phyloP scores from a whole-genome alignment of 2,329 filamentous ascomycete genomes.

The Waltergamsia citrina region DNA sequence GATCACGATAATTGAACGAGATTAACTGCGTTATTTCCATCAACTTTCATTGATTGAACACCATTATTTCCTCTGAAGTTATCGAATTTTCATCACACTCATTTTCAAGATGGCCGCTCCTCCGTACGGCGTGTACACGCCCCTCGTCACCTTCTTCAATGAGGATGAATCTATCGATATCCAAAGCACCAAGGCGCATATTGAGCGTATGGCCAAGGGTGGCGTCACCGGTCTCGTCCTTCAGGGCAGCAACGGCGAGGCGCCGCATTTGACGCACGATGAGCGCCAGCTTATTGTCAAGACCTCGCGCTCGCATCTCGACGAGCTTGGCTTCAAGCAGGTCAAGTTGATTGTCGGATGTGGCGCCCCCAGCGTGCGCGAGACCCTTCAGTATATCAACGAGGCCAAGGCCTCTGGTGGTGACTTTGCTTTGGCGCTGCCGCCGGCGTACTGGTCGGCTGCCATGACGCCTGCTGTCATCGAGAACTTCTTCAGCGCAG shows the following conservation, averaged over 20 bases:
- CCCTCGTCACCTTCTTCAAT: constrained; percentile 1
- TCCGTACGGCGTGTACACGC: constrained; percentile 1
- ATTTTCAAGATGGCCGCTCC: too few relatives aligned
- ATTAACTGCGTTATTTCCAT: too few relatives aligned
- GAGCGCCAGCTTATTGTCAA: constrained; percentile 61
- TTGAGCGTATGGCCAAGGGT: constrained; percentile 62
- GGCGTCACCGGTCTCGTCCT: constrained; percentile 68
- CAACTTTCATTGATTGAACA: too few relatives aligned
- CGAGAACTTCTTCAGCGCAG: constrained; percentile 44
- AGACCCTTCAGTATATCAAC: constrained; percentile 59
- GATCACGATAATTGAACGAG: too few relatives aligned
- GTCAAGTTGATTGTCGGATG: constrained; percentile 67
- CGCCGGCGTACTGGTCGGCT: constrained; percentile 65
- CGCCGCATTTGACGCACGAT: constrained; percentile 63
- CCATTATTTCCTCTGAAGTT: too few relatives aligned
- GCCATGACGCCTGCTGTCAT: constrained; percentile 53
- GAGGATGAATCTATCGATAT: constrained; percentile 1
- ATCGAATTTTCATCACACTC: too few relatives aligned
- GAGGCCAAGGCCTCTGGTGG: constrained; percentile 62
- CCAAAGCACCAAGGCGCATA: constrained; percentile 21
- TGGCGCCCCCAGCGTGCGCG: constrained; percentile 62
- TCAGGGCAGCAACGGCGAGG: constrained; percentile 77
- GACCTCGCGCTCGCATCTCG: constrained; percentile 60
- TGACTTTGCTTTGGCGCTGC: constrained; percentile 67
- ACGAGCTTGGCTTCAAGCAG: constrained; percentile 50